Base-by-base conservation (phyloP, 2,329 filamentous ascomycete species). In the Aspergillus flavus region DNA sequence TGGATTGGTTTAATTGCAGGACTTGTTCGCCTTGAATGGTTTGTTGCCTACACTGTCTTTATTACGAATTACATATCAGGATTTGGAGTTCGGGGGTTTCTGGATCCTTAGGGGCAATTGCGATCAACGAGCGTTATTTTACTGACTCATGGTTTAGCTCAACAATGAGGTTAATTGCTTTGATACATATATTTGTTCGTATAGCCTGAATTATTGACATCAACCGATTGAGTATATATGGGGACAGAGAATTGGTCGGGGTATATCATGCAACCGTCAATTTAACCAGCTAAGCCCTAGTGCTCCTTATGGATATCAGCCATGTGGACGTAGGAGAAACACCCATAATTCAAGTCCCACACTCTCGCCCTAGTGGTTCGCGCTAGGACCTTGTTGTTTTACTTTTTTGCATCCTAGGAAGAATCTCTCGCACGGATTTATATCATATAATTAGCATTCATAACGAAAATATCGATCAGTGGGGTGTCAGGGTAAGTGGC, bases 301-400 rank as follows among this genome's bases (percentile, higher is more conserved):
- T 48, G 45, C 14, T 26, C 23, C 14, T 19, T 52, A 30, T 12
- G 11, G 4, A 34, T 52, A 52, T 52, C 4, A 32, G 14, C 52
- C 52, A 54, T 54, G 52, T 54, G 52, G 32, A 54, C 11, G 30
- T 16, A 54, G 36, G 30, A 54, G 30, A 54, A 21, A 54, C 52
- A 14, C n/a, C 30, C 52, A 54, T 34, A 30, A 36, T 54, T 54
- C 19, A 21, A 36, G 52, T 54, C 36, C 52, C 50, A 34, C 50
- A n/a, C 10, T 54, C 19, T 34, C n/a, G 16, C 19, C 6, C 19
- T 39, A 23, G 32, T 36, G n/a, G 52, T 55, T 55, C 52, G 52
- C 52, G 52, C 52, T 55, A 39, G 32, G 32, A n/a, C 52, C 52
- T 39, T 55, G 52, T 11, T 16, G 52, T 39, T 39, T 39, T 26